Conservation (phyloP, 129 eudicot species). For the Centrapalus pauciflorus region DNA sequence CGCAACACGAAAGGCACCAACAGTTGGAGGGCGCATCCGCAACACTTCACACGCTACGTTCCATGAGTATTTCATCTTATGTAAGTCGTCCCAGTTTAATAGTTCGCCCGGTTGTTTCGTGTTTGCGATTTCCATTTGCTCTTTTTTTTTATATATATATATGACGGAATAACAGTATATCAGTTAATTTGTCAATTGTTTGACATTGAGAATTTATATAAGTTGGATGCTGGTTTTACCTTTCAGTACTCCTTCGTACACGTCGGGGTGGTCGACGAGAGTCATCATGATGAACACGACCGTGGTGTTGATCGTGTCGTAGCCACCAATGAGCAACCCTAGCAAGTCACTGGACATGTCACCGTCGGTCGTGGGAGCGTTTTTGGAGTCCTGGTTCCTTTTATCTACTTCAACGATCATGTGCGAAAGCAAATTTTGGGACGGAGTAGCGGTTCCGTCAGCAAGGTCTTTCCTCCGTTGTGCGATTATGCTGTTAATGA, state of each 20-base stretch:
- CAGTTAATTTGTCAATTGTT: neutral
- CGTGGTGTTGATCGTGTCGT: slow-evolving; percentile 39
- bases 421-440: slow-evolving; percentile 31
- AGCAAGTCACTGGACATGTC: slow-evolving; percentile 38
- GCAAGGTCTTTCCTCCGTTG: slow-evolving; percentile 36
- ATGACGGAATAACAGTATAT: neutral
- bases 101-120: slow-evolving; percentile 19
- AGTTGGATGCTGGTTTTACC: slow-evolving; percentile 12
- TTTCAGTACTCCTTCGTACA: slow-evolving; percentile 30
- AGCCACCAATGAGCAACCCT: slow-evolving; percentile 38
- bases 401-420: slow-evolving; percentile 36
- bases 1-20: slow-evolving; percentile 37
- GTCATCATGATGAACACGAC: slow-evolving; percentile 42
- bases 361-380: slow-evolving; percentile 26
- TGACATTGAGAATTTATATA: too few relatives aligned
- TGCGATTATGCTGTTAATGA: slow-evolving; percentile 24
- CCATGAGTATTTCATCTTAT: slow-evolving; percentile 40
- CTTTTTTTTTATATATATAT: too few relatives aligned
- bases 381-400: slow-evolving; percentile 20
- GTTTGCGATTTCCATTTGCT: slow-evolving; percentile 34
- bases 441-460: slow-evolving; percentile 27
- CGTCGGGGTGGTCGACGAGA: slow-evolving; percentile 39
- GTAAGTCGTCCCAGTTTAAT: slow-evolving; percentile 31
- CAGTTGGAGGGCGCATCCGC: slow-evolving; percentile 36
- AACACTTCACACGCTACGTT: slow-evolving; percentile 39